Conservation (phyloP, 1,284 basidiomycete species). For the Pterulicium gracile region DNA sequence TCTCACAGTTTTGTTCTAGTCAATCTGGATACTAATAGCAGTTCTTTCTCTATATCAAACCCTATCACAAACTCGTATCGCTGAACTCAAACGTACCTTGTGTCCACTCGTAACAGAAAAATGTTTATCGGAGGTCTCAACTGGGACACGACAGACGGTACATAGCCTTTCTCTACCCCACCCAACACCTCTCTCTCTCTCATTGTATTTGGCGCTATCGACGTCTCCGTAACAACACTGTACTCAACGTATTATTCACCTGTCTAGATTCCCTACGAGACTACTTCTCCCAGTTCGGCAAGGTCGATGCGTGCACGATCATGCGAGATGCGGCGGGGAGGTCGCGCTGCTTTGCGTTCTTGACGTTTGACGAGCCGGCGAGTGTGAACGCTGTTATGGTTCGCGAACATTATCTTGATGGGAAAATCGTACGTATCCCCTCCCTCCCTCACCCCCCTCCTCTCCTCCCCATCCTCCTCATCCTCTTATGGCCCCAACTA, state of each 20-base stretch:
- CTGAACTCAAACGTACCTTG: conserved; percentile 20
- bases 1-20: conserved; percentile 55
- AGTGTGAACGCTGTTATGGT: conserved; percentile 88
- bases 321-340: conserved; percentile 90
- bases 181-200: conserved; percentile 19
- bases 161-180: conserved; percentile 27
- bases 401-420: conserved; percentile 83
- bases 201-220: neutral
- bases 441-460: conserved; percentile 7
- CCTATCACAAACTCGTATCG: conserved; percentile 17
- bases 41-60: conserved; percentile 23
- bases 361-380: conserved; percentile 82
- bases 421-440: conserved; percentile 70
- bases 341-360: conserved; percentile 89
- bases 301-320: conserved; percentile 87
- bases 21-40: conserved; percentile 70
- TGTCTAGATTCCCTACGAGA: conserved; percentile 66
- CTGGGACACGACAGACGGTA: conserved; percentile 96
- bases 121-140: conserved; percentile 97
- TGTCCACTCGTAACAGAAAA: conserved; percentile 55
- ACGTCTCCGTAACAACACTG: conserved; percentile 7
- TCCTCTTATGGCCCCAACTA: too few species aligned
- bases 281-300: conserved; percentile 87
- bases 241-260: conserved; percentile 24
- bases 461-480: too few species aligned